Evolutionary conservation across 129 eudicot genomes (phyloP).

Genomic region (Ambrosia artemisiifolia): DNA sequence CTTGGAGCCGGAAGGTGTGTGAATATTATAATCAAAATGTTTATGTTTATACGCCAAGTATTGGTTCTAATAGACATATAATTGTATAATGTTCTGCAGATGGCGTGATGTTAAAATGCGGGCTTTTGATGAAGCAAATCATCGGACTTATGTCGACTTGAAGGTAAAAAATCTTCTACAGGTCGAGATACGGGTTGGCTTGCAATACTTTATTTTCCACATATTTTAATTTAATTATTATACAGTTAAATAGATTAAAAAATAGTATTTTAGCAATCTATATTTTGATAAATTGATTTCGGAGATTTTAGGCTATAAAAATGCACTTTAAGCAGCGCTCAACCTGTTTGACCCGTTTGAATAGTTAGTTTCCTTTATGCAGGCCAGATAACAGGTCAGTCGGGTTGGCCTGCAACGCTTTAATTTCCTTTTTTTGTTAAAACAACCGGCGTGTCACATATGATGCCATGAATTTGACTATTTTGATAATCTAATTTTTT

Average conservation of each 20-base stretch:
- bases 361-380: too few species aligned
- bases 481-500: background rate
- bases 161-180: conserved; percentile 52
- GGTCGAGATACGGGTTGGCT: background rate
- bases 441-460: background rate
- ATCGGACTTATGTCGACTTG: conserved; percentile 93
- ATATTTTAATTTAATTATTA: background rate
- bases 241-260: background rate
- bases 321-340: background rate
- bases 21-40: background rate
- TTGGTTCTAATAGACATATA: background rate
- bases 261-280: background rate
- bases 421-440: background rate
- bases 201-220: background rate
- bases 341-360: background rate
- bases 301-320: background rate
- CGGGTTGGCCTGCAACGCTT: background rate
- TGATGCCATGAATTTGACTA: background rate
- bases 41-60: background rate
- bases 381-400: too few species aligned
- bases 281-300: background rate
- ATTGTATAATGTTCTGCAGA: conserved; percentile 41
- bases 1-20: conserved; percentile 98
- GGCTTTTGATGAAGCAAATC: conserved; percentile 81
- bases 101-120: conserved; percentile 98